Evolutionary conservation across 108 stramenopile species (phyloP), one percentile per base, ranked within the genome.

Genomic region (Ochromonas danica): DNA sequence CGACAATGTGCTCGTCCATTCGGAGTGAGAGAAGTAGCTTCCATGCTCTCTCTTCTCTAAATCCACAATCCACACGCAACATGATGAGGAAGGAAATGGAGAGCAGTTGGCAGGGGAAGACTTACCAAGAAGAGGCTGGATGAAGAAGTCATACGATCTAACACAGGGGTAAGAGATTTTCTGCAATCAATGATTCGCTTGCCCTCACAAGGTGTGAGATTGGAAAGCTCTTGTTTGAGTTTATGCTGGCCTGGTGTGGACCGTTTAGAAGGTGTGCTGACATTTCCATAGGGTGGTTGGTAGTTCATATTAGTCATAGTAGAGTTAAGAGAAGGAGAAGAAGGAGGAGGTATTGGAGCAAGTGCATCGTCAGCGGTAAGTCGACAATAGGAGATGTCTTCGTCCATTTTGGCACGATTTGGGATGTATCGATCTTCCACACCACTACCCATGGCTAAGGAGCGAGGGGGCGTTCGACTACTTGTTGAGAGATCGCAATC

Each of bases 391-490:
- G 14, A 51, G 45, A 51, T 14, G 45, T 51, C 45, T 14, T 51
- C 39, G 71, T 88, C 83, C 86, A 87, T 87, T 25, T 80, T 67
- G 61, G 79, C 43, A 35, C 89, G 88, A 71, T 70, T 83, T 25
- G 89, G 86, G 65, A 89, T 88, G 79, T 85, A 88, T 31, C 89
- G 86, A 71, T 88, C 89, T 1, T 27, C 1, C 1, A 2, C 35
- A 39, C 6, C 45, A 14, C 6, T 51, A 51, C 14, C 45, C 45
- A 14, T 51, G 14, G 6, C 22, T 51, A 22, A 51, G 6, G 45
- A 51, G 45, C 14, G 22, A 51, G 45, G 14, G 22, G 22, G 14
- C 22, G 45, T 51, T 51, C 6, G 22, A 51, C 6, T 51, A 51
- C 45, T 51, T 51, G 6, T 51, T 6, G 45, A 51, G 14, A 51